Base-by-base conservation (phyloP, 2,329 filamentous ascomycete genomes). In the Fusarium solani-melongenae region DNA sequence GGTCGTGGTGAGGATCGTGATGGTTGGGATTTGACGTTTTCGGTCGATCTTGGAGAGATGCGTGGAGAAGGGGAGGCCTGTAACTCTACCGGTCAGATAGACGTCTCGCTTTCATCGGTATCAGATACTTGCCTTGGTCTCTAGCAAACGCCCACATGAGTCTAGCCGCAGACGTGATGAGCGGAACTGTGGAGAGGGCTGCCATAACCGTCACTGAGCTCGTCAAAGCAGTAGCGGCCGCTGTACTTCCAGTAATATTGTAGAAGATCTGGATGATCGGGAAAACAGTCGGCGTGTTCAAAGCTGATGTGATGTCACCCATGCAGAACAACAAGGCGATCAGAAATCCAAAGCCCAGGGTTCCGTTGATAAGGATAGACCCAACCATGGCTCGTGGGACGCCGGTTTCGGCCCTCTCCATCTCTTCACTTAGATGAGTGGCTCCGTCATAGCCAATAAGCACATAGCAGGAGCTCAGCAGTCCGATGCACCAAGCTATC, bases 121-220 rank as follows among this genome's bases (percentile, higher is more conserved):
- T 9, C 6, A 7, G 39, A 44, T 3, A 22, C 58, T 22, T 9
- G 68, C 72, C 72, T 60, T 60, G 49, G 27, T 75, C 73, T 64
- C 73, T 63, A 5, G 73, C 73, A 44, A 75, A 75, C 5, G 73
- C 70, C 73, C 73, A 75, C 70, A 73, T 75, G 2, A 73, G 55
- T 0, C 73, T 65, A 11, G 72, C 73, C 1, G 73, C 61, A 0
- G 73, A 69, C 1, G 73, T 61, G 1, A 75, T 20, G 0, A 75
- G 58, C 2, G 73, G 67, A 2, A 75, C 39, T 0, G 73, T 75
- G 1, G 72, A 24, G 17, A 75, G 22, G 1, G 27, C 39, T 0
- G 73, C 73, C 72, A 75, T 72, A 1, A 61, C 14, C 2, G 64
- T 51, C 1, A 75, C 66, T 4, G 60, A 62, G 15, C 44, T 36